Conservation (phyloP, 1,139 yeast genomes). For the Taphrina deformans region DNA sequence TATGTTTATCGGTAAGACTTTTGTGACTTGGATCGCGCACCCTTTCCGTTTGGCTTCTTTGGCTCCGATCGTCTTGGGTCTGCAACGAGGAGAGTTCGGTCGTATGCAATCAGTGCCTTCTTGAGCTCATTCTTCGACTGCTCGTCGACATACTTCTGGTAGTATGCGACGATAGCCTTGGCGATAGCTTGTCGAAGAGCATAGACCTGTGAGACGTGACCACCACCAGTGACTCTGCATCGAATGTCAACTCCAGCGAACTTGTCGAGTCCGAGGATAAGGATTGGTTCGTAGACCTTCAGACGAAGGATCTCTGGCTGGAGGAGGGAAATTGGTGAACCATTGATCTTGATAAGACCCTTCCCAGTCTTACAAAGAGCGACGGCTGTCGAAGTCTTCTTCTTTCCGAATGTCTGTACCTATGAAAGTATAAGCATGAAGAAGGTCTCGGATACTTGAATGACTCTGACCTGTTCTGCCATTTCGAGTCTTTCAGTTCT, state of each 20-base stretch:
- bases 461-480: conserved; percentile 23
- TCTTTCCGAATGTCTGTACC: conserved; percentile 80
- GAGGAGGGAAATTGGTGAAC: conserved; percentile 98
- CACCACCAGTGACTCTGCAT: conserved; percentile 99
- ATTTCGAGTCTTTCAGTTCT: conserved; percentile 15
- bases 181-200: conserved; percentile 99
- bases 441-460: conserved; percentile 29
- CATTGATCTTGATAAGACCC: conserved; percentile 61
- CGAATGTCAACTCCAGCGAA: conserved; percentile 98
- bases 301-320: conserved; percentile 98
- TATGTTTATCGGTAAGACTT: conserved; percentile 94
- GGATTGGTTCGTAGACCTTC: conserved; percentile 96
- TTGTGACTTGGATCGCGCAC: conserved; percentile 99
- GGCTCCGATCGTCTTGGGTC: conserved; percentile 99
- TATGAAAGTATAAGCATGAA: conserved; percentile 1
- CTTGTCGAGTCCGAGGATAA: conserved; percentile 97
- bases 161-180: conserved; percentile 98
- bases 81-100: conserved; percentile 99
- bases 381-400: conserved; percentile 99
- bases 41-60: conserved; percentile 99
- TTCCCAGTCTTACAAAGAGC: conserved; percentile 51
- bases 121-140: conserved; percentile 99
- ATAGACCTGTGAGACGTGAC: conserved; percentile 95
- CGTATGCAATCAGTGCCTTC: conserved; percentile 96
- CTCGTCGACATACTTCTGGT: conserved; percentile 98